Evolutionary conservation across 768 basidiomycete genomes (phyloP).

Genomic region (Boletus vermiculosoides): DNA sequence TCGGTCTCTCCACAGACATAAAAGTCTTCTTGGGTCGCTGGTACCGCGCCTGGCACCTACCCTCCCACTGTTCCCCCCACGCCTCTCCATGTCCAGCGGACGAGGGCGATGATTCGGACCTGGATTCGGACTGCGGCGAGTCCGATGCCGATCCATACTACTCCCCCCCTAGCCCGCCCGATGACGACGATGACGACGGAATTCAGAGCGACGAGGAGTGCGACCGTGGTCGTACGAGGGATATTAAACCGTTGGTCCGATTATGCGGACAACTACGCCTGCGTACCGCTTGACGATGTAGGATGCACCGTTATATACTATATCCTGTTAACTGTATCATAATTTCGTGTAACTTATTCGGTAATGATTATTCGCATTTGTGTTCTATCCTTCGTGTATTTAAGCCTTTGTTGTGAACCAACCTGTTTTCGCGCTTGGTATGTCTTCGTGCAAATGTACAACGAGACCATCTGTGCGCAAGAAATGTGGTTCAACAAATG

Average conservation of each 20-base stretch:
- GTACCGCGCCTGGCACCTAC: conserved; percentile 64
- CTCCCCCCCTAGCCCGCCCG: conserved; percentile 36
- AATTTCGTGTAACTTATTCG: neutral
- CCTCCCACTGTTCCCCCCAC: conserved; percentile 29
- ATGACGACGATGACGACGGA: conserved; percentile 31
- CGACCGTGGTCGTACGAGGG: conserved; percentile 41
- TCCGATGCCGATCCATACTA: conserved; percentile 19
- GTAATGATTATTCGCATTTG: no score
- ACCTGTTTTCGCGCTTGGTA: neutral
- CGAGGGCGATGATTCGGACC: conserved; percentile 38
- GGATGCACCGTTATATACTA: neutral
- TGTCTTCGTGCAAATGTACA: no score
- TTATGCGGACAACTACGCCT: conserved; percentile 26
- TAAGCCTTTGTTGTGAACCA: no score
- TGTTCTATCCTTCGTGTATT: no score
- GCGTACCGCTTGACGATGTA: conserved; percentile 6
- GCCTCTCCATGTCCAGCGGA: conserved; percentile 25
- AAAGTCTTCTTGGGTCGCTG: conserved; percentile 75
- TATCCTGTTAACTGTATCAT: neutral
- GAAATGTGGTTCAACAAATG: no score
- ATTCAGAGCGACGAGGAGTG: conserved; percentile 39
- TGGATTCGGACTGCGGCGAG: conserved; percentile 27
- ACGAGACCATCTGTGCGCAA: no score
- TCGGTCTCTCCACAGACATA: conserved; percentile 71
- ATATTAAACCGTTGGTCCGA: conserved; percentile 40